These are phyloP conservation scores for Metschnikowia peoriensis DNA, from an alignment of 805 yeast species.

Conservation along the genomic window DNA sequence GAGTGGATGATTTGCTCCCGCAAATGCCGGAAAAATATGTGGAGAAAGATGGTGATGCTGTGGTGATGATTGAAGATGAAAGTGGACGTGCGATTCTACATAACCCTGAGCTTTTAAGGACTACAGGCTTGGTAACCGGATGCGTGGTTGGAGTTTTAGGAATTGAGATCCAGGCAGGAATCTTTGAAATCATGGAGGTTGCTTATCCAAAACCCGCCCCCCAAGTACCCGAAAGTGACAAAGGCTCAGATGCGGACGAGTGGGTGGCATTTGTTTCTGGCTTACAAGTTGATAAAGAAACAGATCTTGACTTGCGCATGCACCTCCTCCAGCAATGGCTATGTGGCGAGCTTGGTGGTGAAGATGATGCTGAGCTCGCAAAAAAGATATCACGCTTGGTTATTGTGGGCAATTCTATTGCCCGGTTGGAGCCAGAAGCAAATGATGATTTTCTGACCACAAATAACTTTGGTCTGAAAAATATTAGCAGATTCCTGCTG, in stretches of 20 bases:
- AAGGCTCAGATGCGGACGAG: constrained; percentile 7
- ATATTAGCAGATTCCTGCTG: constrained; percentile 50
- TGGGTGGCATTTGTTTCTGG: constrained; percentile 76
- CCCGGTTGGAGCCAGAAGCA: constrained; percentile 25
- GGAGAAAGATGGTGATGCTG: constrained; percentile 50
- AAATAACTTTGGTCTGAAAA: constrained; percentile 50
- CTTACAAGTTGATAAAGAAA: constrained; percentile 49
- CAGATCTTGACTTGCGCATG: constrained; percentile 43
- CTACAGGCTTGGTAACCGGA: constrained; percentile 77
- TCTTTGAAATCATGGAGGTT: constrained; percentile 80
- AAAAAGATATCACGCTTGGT: constrained; percentile 49
- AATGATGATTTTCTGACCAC: constrained; percentile 30
- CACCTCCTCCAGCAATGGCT: constrained; percentile 68
- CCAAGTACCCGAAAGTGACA: constrained; percentile 39
- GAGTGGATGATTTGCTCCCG: constrained; percentile 51
- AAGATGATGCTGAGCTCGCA: constrained; percentile 23
- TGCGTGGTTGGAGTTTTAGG: constrained; percentile 85
- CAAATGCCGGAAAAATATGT: constrained; percentile 31
- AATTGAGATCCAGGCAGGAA: constrained; percentile 77
- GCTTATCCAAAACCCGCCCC: constrained; percentile 66
- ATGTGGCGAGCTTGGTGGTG: constrained; percentile 61
- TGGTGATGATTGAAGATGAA: constrained; percentile 80
- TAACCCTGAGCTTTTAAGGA: constrained; percentile 54
- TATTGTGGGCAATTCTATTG: constrained; percentile 71
- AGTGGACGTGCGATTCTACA: constrained; percentile 79